These are phyloP conservation scores for Chamaecyparis obtusa DNA, from an alignment of 75 land plant species.

Conservation along the genomic window DNA sequence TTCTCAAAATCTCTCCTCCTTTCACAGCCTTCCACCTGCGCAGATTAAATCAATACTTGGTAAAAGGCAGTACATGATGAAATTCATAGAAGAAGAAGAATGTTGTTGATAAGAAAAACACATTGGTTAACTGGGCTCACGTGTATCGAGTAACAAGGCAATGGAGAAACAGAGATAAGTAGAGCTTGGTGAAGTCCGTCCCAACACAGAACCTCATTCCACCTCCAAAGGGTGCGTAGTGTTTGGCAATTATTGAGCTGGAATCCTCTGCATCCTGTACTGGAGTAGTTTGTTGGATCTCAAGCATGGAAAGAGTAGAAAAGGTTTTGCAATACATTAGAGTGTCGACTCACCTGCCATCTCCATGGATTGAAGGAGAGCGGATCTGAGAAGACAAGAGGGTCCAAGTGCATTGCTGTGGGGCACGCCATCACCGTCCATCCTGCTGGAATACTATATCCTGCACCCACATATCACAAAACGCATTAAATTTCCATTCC, in stretches of 20 bases:
- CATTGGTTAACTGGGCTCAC: slow-evolving; percentile 17
- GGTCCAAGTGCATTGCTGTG: slow-evolving; percentile 67
- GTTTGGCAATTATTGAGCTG: slow-evolving; percentile 30
- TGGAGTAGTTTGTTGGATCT: no score
- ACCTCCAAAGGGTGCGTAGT: slow-evolving; percentile 78
- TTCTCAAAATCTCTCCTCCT: slow-evolving; percentile 58
- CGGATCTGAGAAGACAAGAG: slow-evolving; percentile 53
- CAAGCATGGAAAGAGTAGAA: no score
- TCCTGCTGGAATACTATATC: slow-evolving; percentile 64
- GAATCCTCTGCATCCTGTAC: slow-evolving; percentile 20
- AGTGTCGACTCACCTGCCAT: slow-evolving; percentile 45
- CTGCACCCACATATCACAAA: slow-evolving; percentile 16
- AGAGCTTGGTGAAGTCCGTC: slow-evolving; percentile 57
- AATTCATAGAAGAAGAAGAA: background rate
- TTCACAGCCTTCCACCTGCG: slow-evolving; percentile 48
- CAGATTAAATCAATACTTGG: background rate
- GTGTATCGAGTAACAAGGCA: slow-evolving; percentile 65
- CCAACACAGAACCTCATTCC: slow-evolving; percentile 80
- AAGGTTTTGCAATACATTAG: no score
- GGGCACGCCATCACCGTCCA: slow-evolving; percentile 75
- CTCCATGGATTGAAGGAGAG: slow-evolving; percentile 66
- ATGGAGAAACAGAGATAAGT: slow-evolving; percentile 66
- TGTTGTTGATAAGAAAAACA: no score
- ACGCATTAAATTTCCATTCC: no score
- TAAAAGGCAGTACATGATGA: background rate